Evolutionary conservation across 352 stramenopile genomes (phyloP), one percentile per base, ranked within the genome.

Genomic region (Phytophthora syringae): DNA sequence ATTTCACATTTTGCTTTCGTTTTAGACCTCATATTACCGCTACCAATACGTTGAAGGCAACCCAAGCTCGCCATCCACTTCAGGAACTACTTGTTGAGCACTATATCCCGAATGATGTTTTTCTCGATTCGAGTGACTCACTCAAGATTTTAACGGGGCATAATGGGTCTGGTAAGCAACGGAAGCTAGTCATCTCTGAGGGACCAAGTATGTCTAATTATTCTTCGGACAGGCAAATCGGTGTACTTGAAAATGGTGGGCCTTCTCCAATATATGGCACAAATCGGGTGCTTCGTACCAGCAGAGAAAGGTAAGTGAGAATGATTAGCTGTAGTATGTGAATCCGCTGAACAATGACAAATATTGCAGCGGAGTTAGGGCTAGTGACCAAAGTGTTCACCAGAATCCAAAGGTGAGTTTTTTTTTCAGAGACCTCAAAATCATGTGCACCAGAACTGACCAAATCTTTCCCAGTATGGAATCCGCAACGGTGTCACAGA

Each of bases 231-330:
- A 96, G 88, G 88, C 11, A 96, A 96, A 76, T 96, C 88, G 7
- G 82, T 94, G 15, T 93, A 89, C 63, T 57, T 96, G 57, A 95
- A 93, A 59, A 93, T 89, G 82, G 76, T 95, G 9, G 88, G 88
- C 1, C 60, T 96, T 7, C 48, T 96, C 10, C 86, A 95, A 53
- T 92, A 93, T 59, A 90, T 96, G 82, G 62, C 84, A 32, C 88
- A 96, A 63, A 89, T 96, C 25, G 88, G 88, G 16, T 90, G 73
- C 15, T 96, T 93, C 52, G 79, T 95, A 37, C 84, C 88, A 15
- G 86, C 85, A 6, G 64, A 88, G 50, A 65, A 85, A 86, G 86
- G 88, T 91, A 60, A 28, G 16, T 42, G 36, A 42, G 10, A n/a
- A 5, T 42, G 5, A 20, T 3, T 16, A 21, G 10, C 9, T 32